Evolutionary conservation across 1,284 basidiomycete species (phyloP).

Genomic region (Microbotryomycetes sp.): DNA sequence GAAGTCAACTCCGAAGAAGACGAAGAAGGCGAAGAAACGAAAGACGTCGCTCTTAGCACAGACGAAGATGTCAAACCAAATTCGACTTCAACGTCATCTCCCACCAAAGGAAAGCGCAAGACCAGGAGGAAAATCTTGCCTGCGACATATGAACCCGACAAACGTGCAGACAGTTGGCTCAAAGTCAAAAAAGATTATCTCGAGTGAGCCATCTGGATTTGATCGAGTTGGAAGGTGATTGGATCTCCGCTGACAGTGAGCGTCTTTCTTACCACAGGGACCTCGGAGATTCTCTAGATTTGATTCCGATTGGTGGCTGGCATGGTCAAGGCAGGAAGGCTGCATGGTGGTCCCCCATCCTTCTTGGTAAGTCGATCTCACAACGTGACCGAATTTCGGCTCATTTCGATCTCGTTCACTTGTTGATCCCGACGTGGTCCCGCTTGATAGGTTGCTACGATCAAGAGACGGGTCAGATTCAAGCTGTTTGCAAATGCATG

Average conservation of each 20-base stretch:
- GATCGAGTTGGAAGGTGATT: not conserved
- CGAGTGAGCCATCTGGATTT: slow-evolving; percentile 42
- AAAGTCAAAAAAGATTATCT: slow-evolving; percentile 80
- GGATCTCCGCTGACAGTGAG: slow-evolving; percentile 1
- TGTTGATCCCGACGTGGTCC: not conserved
- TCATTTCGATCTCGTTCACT: not conserved
- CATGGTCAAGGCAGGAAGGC: slow-evolving; percentile 89
- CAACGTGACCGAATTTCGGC: not conserved
- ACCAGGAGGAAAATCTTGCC: slow-evolving; percentile 61
- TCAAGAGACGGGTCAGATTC: slow-evolving; percentile 57
- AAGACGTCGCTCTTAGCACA: slow-evolving; percentile 36
- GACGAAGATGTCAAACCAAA: slow-evolving; percentile 35
- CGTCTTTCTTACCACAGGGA: slow-evolving; percentile 39
- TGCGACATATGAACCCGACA: slow-evolving; percentile 79
- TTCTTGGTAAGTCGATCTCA: slow-evolving; percentile 53
- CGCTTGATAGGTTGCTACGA: slow-evolving; percentile 51
- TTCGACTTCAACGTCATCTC: not conserved
- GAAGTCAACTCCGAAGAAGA: slow-evolving; percentile 22
- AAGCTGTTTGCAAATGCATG: slow-evolving; percentile 69
- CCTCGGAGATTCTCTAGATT: slow-evolving; percentile 50
- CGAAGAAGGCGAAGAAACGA: slow-evolving; percentile 34
- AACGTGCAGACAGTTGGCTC: slow-evolving; percentile 48
- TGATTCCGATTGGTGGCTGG: slow-evolving; percentile 77
- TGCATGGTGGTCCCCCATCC: slow-evolving; percentile 86
- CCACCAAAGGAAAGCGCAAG: slow-evolving; percentile 27